Conservation (phyloP, 2,329 filamentous ascomycete genomes). For the Metarhizium brunneum region DNA sequence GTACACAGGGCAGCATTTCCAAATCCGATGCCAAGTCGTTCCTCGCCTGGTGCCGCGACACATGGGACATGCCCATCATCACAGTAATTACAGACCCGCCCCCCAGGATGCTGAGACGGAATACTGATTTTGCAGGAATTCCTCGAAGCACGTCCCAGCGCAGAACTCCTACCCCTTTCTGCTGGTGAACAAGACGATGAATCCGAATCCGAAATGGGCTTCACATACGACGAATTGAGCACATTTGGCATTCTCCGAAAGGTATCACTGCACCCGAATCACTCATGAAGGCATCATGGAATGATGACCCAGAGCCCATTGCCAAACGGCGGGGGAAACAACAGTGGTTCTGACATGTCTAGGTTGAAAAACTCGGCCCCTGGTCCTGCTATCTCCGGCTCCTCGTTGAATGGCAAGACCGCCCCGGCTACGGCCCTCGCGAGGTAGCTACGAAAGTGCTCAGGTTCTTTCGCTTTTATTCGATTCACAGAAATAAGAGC, state of each 20-base stretch:
- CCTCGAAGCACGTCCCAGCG: slow-evolving; percentile 46
- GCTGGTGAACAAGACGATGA: slow-evolving; percentile 30
- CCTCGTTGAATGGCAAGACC: slow-evolving; percentile 26
- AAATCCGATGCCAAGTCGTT: slow-evolving; percentile 61
- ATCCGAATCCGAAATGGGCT: slow-evolving; percentile 24
- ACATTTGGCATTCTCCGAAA: slow-evolving; percentile 20
- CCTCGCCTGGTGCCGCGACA: slow-evolving; percentile 45
- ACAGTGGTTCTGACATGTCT: slow-evolving; percentile 17
- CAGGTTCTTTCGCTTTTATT: slow-evolving; percentile 37
- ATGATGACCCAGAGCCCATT: too few species aligned
- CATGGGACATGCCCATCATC: slow-evolving; percentile 54
- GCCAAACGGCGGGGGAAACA: too few species aligned
- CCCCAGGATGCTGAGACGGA: too few species aligned
- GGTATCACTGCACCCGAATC: background rate
- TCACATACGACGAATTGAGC: slow-evolving; percentile 32
- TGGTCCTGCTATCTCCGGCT: slow-evolving; percentile 30
- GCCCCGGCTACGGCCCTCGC: slow-evolving; percentile 17
- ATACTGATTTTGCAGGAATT: slow-evolving; percentile 34
- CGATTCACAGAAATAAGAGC: slow-evolving; percentile 57
- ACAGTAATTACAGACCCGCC: slow-evolving; percentile 13
- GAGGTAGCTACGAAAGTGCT: slow-evolving; percentile 34
- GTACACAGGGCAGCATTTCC: slow-evolving; percentile 24
- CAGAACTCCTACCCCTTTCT: slow-evolving; percentile 37
- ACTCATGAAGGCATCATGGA: too few species aligned
- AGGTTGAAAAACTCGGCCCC: slow-evolving; percentile 31